phyloP scores from a whole-genome alignment of 306 rosid genomes.

The Prunus fruticosa region DNA sequence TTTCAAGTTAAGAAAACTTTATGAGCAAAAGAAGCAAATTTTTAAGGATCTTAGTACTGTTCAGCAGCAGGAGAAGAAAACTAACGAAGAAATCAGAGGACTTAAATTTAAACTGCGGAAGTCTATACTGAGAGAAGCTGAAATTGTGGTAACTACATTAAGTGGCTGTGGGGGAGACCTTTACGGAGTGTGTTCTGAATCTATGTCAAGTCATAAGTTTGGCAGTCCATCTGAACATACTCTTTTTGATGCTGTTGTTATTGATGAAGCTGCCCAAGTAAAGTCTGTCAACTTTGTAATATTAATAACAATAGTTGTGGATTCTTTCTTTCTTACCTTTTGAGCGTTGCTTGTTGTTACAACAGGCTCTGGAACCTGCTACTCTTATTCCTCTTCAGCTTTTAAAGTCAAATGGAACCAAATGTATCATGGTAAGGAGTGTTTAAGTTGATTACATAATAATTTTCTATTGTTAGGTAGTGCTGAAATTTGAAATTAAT shows the following conservation, averaged over 20 bases:
- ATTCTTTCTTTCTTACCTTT: slow-evolving; percentile 21
- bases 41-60: slow-evolving; percentile 76
- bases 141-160: slow-evolving; percentile 83
- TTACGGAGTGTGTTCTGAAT: slow-evolving; percentile 84
- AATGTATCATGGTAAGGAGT: slow-evolving; percentile 80
- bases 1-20: slow-evolving; percentile 60
- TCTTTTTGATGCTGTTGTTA: slow-evolving; percentile 87
- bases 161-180: slow-evolving; percentile 96
- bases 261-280: slow-evolving; percentile 99
- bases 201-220: slow-evolving; percentile 65
- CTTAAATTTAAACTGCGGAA: slow-evolving; percentile 74
- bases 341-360: slow-evolving; percentile 21
- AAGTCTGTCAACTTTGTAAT: slow-evolving; percentile 27
- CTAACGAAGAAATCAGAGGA: slow-evolving; percentile 66
- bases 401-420: slow-evolving; percentile 71
- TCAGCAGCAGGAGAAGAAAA: slow-evolving; percentile 77
- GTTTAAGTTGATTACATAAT: slow-evolving; percentile 6
- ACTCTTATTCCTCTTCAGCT: slow-evolving; percentile 97
- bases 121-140: slow-evolving; percentile 88
- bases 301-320: slow-evolving; percentile 11
- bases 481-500: slow-evolving; percentile 36
- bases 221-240: slow-evolving; percentile 75
- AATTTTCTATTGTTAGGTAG: slow-evolving; percentile 25
- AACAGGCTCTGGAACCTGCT: slow-evolving; percentile 96
- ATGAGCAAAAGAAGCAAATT: slow-evolving; percentile 81